Conservation (phyloP, 805 yeast genomes). For the Lipomyces sp. region DNA sequence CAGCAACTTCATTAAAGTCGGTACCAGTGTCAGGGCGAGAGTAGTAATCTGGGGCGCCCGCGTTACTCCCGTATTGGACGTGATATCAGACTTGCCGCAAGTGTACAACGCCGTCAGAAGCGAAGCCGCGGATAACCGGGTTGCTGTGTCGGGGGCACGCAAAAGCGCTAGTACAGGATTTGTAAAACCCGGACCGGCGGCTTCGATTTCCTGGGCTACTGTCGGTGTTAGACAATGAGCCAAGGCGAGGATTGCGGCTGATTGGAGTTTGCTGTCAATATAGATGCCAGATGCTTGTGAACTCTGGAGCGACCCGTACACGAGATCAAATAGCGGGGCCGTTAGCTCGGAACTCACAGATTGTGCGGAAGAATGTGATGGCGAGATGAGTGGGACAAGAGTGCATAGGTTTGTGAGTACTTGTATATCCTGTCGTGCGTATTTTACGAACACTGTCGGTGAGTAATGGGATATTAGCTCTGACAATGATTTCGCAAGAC, state of each 20-base stretch:
- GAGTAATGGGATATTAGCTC: conserved; percentile 16
- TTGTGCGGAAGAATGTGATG: conserved; percentile 17
- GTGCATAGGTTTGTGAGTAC: conserved; percentile 21
- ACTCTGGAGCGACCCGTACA: conserved; percentile 4
- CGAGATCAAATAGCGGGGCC: conserved; percentile 16
- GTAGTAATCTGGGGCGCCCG: conserved; percentile 26
- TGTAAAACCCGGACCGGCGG: conserved; percentile 38
- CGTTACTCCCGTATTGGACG: conserved; percentile 6
- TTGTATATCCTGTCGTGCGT: conserved; percentile 3
- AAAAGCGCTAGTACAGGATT: conserved; percentile 39
- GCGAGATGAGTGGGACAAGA: conserved; percentile 26
- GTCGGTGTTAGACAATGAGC: conserved; percentile 20
- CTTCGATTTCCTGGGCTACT: conserved; percentile 24
- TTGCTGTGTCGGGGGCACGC: conserved; percentile 33
- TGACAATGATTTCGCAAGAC: conserved; percentile 12
- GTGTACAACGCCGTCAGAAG: conserved; percentile 25
- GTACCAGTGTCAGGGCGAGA: conserved; percentile 40
- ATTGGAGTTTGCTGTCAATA: conserved; percentile 18
- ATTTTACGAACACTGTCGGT: not conserved
- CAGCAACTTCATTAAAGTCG: conserved; percentile 44
- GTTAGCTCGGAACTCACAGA: not conserved
- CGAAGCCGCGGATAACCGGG: conserved; percentile 28
- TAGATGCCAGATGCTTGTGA: not conserved
- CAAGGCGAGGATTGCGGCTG: conserved; percentile 27
- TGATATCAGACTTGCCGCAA: conserved; percentile 10